Base-by-base conservation (phyloP, 495 filamentous ascomycete species). In the Neurospora sp. region DNA sequence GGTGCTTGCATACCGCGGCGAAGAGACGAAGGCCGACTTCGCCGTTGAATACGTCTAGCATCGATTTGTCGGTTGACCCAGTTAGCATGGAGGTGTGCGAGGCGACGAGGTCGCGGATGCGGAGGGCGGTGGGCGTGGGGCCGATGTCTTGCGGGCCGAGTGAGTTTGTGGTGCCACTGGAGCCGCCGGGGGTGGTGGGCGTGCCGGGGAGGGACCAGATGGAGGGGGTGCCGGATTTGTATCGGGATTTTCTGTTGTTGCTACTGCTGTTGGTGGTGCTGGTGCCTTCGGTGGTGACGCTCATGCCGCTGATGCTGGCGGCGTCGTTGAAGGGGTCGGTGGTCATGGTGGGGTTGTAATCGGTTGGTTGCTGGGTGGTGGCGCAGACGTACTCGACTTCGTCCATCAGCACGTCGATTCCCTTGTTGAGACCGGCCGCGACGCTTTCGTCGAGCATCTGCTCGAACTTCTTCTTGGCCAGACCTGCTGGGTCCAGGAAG, bases 381-480 rank as follows among this genome's bases (percentile, higher is more conserved):
- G 95, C 94, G 77, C 92, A 93, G 69, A 99, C 87, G 77, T 94
- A 97, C 76, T 99, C 96, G 59, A 98, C 94, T 83, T 99, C 96
- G 76, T 96, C 94, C 91, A 99, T 98, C 69, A 99, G 88, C 38
- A 97, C 96, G 78, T 98, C 94, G 76, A 99, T 98, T 71, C 96
- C 96, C 83, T 96, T 96, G 79, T 97, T 97, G 74, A 99, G 83
- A 9, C 96, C 96, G 38, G 96, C 94, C 1, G 96, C 96, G 27
- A 99, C 96, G 70, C 93, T 91, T 82, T 98, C 96, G 79, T 99
- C 96, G 11, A 99, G 90, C 92, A 97, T 97, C 82, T 98, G 94
- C 85, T 99, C 96, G 74, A 99, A 99, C 69, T 92, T 93, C 83
- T 97, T 98, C 88, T 99, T 99, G 76, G 95, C 94, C 75, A 96